These are phyloP conservation scores for Magnusiomyces sp. DNA, from an alignment of 1,139 yeast species.

Conservation along the genomic window DNA sequence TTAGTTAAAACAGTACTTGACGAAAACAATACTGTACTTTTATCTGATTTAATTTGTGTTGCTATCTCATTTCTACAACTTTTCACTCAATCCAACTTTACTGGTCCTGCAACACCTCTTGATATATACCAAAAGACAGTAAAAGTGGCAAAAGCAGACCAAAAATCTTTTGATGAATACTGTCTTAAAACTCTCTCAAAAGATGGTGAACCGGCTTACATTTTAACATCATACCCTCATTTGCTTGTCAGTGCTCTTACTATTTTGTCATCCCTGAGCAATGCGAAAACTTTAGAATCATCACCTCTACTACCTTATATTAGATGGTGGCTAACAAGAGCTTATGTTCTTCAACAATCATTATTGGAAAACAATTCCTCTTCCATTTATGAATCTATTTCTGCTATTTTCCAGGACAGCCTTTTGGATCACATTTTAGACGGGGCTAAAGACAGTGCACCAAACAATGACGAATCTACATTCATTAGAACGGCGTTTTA, in stretches of 20 bases:
- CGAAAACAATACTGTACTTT: slow-evolving; percentile 6
- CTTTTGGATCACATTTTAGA: slow-evolving; percentile 19
- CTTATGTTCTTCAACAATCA: slow-evolving; percentile 31
- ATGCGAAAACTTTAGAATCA: not conserved
- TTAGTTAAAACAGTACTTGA: not conserved
- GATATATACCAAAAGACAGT: slow-evolving; percentile 22
- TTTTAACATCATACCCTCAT: slow-evolving; percentile 27
- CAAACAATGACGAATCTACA: slow-evolving; percentile 19
- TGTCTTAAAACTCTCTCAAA: slow-evolving; percentile 17
- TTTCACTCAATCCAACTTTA: slow-evolving; percentile 68
- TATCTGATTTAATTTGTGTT: slow-evolving; percentile 13
- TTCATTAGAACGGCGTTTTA: slow-evolving; percentile 34
- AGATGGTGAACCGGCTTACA: slow-evolving; percentile 32
- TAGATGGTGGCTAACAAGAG: slow-evolving; percentile 31
- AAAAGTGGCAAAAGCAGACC: slow-evolving; percentile 17
- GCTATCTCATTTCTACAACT: slow-evolving; percentile 47
- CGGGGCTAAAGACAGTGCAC: slow-evolving; percentile 11
- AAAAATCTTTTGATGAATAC: slow-evolving; percentile 11
- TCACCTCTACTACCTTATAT: slow-evolving; percentile 15
- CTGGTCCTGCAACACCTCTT: slow-evolving; percentile 63
- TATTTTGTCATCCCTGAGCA: slow-evolving; percentile 16
- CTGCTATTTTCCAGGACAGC: slow-evolving; percentile 19
- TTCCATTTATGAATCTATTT: slow-evolving; percentile 26
- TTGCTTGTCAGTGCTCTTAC: slow-evolving; percentile 25
- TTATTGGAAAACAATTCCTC: slow-evolving; percentile 25